These are phyloP conservation scores for Phytophthora cryptogea DNA, from an alignment of 352 stramenopile species.

Conservation along the genomic window DNA sequence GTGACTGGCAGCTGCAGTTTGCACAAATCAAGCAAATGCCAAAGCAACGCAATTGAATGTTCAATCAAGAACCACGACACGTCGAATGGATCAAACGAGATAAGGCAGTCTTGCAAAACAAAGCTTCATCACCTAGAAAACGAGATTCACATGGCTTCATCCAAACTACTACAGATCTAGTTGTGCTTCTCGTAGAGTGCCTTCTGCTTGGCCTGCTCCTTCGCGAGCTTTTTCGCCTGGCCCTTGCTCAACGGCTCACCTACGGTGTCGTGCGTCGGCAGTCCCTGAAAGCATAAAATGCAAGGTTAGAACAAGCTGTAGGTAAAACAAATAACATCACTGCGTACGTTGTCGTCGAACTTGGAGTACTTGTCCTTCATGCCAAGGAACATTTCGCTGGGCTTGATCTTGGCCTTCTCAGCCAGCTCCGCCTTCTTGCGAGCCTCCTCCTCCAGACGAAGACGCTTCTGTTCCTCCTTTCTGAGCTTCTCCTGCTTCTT, in stretches of 20 bases:
- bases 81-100: too few relatives aligned
- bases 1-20: too few relatives aligned
- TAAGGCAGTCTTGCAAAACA: neutral
- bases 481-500: constrained; percentile 77
- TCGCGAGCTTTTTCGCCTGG: constrained; percentile 96
- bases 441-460: constrained; percentile 71
- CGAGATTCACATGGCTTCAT: neutral
- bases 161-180: neutral
- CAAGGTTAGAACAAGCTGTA: constrained; percentile 8
- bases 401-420: constrained; percentile 90
- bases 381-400: constrained; percentile 91
- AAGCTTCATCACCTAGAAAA: neutral
- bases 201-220: constrained; percentile 97
- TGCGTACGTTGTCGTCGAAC: constrained; percentile 88
- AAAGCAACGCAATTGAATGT: too few relatives aligned
- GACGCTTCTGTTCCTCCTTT: constrained; percentile 82
- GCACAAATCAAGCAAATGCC: too few relatives aligned
- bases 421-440: constrained; percentile 82
- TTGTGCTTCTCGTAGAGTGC: constrained; percentile 85
- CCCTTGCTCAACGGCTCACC: constrained; percentile 96
- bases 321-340: neutral
- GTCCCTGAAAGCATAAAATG: constrained; percentile 58
- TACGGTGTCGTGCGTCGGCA: constrained; percentile 94
- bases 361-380: constrained; percentile 90
- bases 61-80: too few relatives aligned